Evolutionary conservation across 805 yeast genomes (phyloP).

Genomic region (Zygosaccharomyces bailii): DNA sequence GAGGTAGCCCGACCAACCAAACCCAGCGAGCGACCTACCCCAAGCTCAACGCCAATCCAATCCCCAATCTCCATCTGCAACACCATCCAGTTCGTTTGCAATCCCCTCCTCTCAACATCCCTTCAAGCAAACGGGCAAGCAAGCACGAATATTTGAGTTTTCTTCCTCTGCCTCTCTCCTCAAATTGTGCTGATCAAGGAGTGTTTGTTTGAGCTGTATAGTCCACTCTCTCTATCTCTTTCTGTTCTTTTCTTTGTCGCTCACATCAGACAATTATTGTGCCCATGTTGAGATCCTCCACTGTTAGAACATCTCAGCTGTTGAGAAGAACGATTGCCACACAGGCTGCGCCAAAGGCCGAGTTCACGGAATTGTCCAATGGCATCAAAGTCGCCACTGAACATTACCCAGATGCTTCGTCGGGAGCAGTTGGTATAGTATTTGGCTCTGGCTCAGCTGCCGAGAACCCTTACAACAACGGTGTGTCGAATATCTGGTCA

Average conservation of each 20-base stretch:
- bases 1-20: not conserved
- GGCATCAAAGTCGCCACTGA: slow-evolving; percentile 75
- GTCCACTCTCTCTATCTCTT: not conserved
- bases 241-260: not conserved
- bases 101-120: not conserved
- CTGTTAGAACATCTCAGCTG: slow-evolving; percentile 19
- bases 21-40: not conserved
- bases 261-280: not conserved
- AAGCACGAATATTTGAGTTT: not conserved
- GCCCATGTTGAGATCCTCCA: slow-evolving; percentile 25
- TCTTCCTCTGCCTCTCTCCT: not conserved
- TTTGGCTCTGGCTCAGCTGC: slow-evolving; percentile 75
- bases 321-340: slow-evolving; percentile 29
- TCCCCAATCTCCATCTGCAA: not conserved
- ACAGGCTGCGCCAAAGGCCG: slow-evolving; percentile 50
- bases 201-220: not conserved
- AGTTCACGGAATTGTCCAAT: slow-evolving; percentile 67
- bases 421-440: slow-evolving; percentile 66
- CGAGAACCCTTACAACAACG: slow-evolving; percentile 78
- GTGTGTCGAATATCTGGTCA: slow-evolving; percentile 67
- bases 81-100: not conserved
- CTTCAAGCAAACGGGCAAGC: not conserved
- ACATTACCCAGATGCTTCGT: slow-evolving; percentile 44
- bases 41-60: not conserved
- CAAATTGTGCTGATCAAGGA: not conserved